Percentiles rank a stretch among this genome's conserved stretches.
These are phyloP conservation scores for Lasiosphaeria miniovina DNA, from an alignment of 495 filamentous ascomycete genomes.

Conservation along the genomic window DNA sequence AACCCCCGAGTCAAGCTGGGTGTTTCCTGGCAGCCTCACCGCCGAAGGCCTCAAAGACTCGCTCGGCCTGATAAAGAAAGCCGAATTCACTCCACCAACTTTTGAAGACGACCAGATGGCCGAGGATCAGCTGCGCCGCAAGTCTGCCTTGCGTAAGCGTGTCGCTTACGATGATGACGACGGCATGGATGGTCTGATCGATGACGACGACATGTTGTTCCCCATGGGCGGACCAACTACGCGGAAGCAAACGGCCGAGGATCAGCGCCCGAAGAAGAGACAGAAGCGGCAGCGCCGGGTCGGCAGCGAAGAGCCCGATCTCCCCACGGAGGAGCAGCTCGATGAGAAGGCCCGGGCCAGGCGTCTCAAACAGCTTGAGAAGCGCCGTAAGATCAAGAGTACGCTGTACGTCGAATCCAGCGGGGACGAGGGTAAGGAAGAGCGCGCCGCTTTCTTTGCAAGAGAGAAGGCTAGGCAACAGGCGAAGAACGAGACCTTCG, in stretches of 20 bases:
- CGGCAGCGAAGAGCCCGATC: conserved; percentile 47
- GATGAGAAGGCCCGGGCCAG: conserved; percentile 47
- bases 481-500: conserved; percentile 29
- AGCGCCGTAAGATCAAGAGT: conserved; percentile 76
- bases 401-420: conserved; percentile 72
- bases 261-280: conserved; percentile 46
- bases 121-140: conserved; percentile 71
- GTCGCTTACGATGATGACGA: conserved; percentile 59
- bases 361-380: conserved; percentile 59
- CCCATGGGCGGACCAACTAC: conserved; percentile 63
- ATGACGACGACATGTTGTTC: conserved; percentile 63
- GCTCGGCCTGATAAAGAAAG: conserved; percentile 60
- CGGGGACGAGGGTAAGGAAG: conserved; percentile 75
- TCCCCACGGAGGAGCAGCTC: conserved; percentile 35
- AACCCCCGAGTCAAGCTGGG: conserved; percentile 68
- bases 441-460: conserved; percentile 65
- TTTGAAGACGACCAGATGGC: conserved; percentile 70
- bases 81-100: conserved; percentile 66
- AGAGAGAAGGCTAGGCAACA: conserved; percentile 52
- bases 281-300: conserved; percentile 40
- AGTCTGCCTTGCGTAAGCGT: conserved; percentile 50
- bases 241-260: conserved; percentile 42
- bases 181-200: conserved; percentile 50
- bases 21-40: conserved; percentile 65
- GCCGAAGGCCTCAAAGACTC: conserved; percentile 61